These are phyloP conservation scores for Hygrocybe punicea DNA, from an alignment of 768 basidiomycete genomes.

Conservation along the genomic window DNA sequence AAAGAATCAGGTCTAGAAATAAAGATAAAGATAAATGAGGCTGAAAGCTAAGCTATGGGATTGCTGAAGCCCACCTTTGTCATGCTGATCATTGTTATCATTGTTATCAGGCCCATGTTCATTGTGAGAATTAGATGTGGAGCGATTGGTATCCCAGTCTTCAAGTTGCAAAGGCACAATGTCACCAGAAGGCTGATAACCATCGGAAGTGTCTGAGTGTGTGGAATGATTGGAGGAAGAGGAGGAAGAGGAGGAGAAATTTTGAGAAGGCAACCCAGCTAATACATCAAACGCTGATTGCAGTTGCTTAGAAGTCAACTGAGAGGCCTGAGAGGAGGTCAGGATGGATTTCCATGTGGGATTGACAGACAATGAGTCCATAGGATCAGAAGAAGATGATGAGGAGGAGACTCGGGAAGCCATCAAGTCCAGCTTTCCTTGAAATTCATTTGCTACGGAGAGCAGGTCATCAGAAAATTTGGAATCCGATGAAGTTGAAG, in stretches of 20 bases:
- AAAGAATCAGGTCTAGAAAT: not conserved
- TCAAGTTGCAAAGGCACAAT: too few relatives aligned
- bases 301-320: not conserved
- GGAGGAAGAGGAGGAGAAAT: too few relatives aligned
- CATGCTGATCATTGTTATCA: not conserved
- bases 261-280: not conserved
- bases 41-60: not conserved
- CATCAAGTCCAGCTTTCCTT: not conserved
- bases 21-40: not conserved
- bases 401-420: not conserved
- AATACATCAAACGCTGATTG: not conserved
- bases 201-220: too few relatives aligned
- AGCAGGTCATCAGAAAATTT: not conserved
- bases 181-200: too few relatives aligned
- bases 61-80: not conserved
- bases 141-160: too few relatives aligned
- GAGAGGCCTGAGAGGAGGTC: not conserved
- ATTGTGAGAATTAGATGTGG: too few relatives aligned
- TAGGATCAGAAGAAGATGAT: not conserved
- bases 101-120: not conserved
- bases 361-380: not conserved
- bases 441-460: not conserved
- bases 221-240: too few relatives aligned
- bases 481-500: too few relatives aligned
- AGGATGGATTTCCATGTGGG: not conserved